Base-by-base conservation (phyloP, 306 rosid genomes). In the Phaseolus lunatus region DNA sequence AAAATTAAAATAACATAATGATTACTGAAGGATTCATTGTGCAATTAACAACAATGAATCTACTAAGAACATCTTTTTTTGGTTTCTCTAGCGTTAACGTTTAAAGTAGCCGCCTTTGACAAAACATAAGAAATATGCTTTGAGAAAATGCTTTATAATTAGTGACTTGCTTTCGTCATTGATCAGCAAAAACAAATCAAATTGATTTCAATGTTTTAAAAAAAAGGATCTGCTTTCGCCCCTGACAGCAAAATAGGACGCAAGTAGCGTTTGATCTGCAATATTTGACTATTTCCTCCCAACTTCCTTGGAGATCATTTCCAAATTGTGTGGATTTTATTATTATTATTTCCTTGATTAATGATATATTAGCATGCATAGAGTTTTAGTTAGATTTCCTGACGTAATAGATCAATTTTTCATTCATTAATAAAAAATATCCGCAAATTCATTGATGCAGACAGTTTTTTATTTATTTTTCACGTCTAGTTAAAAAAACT, bases 281-380 rank as follows among this genome's bases (percentile, higher is more conserved):
- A 29, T 2, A 10, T 33, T 37, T 68, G 65, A 59, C 50, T 31
- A 9, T 41, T 69, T 41, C 44, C 37, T 80, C 73, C 85, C 78
- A 69, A 49, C 44, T 47, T 59, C 85, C 61, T 26, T 22, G 81
- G 78, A 61, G 81, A 9, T 76, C 35, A 50, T 69, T 70, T 61
- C 78, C 81, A 39, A 49, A 5, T 15, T 62, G 72, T 31, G 64
- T 33, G 50, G 70, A 44, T 74, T 44, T 35, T 48, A 44, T n/a
- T 44, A 31, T 56, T 20, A 64, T 20, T 22, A 14, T 57, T 73
- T 23, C 24, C 57, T 33, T 41, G 41, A 73, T 23, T 16, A 58
- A 58, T 6, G 78, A 24, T 26, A 57, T n/a, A 24, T 37, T 16
- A 22, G 27, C 67, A 54, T 72, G 39, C 41, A 37, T 41, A 2